phyloP scores from a whole-genome alignment of 441 rosid species.

The Euphorbia schlechtendalii region DNA sequence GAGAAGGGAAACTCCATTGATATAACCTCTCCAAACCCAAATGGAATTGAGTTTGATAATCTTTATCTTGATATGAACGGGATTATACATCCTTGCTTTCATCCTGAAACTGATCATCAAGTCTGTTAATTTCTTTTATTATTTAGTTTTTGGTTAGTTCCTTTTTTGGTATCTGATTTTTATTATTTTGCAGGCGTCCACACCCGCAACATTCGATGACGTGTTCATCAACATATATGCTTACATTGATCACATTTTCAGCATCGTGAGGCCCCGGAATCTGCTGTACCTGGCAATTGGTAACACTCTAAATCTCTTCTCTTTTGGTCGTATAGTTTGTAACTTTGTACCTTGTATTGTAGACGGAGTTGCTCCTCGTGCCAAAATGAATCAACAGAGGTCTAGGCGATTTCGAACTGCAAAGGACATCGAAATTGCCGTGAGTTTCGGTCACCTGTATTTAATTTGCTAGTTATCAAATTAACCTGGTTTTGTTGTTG shows the following conservation, averaged over 20 bases:
- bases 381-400: conserved; percentile 98
- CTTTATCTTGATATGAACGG: conserved; percentile 93
- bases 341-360: not conserved
- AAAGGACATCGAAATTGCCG: conserved; percentile 81
- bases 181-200: conserved; percentile 6
- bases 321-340: not conserved
- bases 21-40: conserved; percentile 71
- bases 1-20: conserved; percentile 85
- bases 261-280: conserved; percentile 25
- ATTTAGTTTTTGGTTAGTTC: not conserved
- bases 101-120: conserved; percentile 41
- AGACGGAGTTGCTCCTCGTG: conserved; percentile 99
- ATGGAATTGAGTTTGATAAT: conserved; percentile 69
- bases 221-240: conserved; percentile 14
- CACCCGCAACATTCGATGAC: conserved; percentile 18
- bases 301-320: not conserved
- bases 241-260: conserved; percentile 24
- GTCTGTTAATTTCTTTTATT: conserved; percentile 45
- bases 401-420: conserved; percentile 90
- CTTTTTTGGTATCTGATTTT: too few relatives aligned
- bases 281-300: conserved; percentile 25
- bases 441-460: too few relatives aligned
- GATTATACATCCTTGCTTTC: conserved; percentile 90
- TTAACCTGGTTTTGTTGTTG: not conserved
- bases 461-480: not conserved